Percentiles rank a stretch among this genome's conserved stretches.
Conservation (phyloP, 768 basidiomycete species). For the Russula brevipes region DNA sequence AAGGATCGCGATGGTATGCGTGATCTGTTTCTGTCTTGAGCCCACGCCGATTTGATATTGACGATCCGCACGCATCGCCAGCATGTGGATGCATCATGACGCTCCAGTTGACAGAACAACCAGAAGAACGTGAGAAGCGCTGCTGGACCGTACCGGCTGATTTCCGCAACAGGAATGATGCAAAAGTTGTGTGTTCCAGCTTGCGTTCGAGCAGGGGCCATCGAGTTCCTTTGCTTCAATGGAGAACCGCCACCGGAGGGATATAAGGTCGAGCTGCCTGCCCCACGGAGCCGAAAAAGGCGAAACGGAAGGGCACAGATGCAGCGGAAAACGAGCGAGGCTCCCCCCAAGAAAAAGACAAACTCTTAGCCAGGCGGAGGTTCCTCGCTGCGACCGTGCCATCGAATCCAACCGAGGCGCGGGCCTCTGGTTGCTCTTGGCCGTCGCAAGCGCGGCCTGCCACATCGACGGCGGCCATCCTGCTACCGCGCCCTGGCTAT, state of each 20-base stretch:
- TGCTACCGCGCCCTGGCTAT: constrained; percentile 26
- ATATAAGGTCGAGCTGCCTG: constrained; percentile 36
- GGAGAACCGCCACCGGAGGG: constrained; percentile 41
- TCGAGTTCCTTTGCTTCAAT: constrained; percentile 57
- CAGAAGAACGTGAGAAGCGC: constrained; percentile 35
- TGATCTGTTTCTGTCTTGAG: constrained; percentile 8
- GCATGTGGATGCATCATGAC: constrained; percentile 52
- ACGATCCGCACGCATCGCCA: constrained; percentile 26
- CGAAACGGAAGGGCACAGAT: constrained; percentile 25
- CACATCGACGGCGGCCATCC: background rate
- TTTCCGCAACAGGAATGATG: constrained; percentile 56
- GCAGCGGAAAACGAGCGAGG: background rate
- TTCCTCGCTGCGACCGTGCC: background rate
- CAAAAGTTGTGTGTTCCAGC: constrained; percentile 49
- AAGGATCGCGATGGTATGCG: constrained; percentile 48
- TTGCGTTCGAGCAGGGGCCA: constrained; percentile 51
- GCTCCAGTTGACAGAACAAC: constrained; percentile 37
- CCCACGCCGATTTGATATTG: background rate
- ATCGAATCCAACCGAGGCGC: background rate
- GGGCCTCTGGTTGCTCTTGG: background rate
- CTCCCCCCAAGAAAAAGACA: background rate
- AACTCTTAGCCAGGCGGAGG: constrained; percentile 9
- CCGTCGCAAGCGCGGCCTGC: background rate
- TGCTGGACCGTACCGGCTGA: constrained; percentile 44
- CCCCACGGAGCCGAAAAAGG: constrained; percentile 20